Percentiles rank a stretch among this genome's conserved stretches.
Evolutionary conservation across 2,329 filamentous ascomycete species (phyloP).

Genomic region (Fusarium coffeatum): DNA sequence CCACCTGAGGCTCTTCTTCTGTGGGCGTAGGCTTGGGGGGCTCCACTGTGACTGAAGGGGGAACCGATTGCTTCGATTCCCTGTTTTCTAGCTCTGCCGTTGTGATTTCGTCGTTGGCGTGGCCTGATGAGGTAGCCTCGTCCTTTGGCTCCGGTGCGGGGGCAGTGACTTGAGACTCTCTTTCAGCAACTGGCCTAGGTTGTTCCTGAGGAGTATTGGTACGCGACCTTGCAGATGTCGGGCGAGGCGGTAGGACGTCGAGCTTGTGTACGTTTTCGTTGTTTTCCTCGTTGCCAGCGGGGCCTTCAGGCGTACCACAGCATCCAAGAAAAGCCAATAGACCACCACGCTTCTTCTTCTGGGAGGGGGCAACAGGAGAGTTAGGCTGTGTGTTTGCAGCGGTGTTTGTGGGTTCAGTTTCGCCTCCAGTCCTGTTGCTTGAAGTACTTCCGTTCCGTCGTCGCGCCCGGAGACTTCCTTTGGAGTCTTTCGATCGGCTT

Average conservation of each 20-base stretch:
- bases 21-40: conserved; percentile 52
- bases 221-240: conserved; percentile 65
- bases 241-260: conserved; percentile 66
- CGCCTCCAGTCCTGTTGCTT: conserved; percentile 70
- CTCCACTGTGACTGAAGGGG: conserved; percentile 57
- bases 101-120: conserved; percentile 60
- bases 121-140: conserved; percentile 60
- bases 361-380: conserved; percentile 61
- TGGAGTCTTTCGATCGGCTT: conserved; percentile 73
- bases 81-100: conserved; percentile 56
- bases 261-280: conserved; percentile 69
- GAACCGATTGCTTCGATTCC: conserved; percentile 59
- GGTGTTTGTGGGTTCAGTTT: conserved; percentile 63
- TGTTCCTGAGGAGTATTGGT: conserved; percentile 66
- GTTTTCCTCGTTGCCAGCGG: conserved; percentile 64
- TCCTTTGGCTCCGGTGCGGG: conserved; percentile 55
- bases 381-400: conserved; percentile 63
- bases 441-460: conserved; percentile 75
- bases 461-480: conserved; percentile 71
- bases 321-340: conserved; percentile 73
- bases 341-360: conserved; percentile 67
- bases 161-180: conserved; percentile 55
- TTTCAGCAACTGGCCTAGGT: conserved; percentile 60
- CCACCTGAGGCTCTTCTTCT: conserved; percentile 43
- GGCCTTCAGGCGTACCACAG: conserved; percentile 72